Percentiles rank a stretch among this genome's conserved stretches.
Conservation (phyloP, 805 yeast genomes). For the Deakozyma indianensis region DNA sequence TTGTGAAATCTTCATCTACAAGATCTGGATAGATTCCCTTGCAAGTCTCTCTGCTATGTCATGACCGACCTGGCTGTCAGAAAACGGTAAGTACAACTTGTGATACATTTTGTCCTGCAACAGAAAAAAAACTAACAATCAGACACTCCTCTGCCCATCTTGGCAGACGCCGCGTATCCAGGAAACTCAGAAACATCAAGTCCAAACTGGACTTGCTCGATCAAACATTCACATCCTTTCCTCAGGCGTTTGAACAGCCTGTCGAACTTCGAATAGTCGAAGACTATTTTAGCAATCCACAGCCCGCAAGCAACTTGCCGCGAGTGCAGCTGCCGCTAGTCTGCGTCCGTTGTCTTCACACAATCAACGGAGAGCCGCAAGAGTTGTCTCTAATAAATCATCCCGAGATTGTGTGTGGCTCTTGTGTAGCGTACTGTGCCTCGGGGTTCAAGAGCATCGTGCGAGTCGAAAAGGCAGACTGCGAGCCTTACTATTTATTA, state of each 20-base stretch:
- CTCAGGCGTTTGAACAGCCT: conserved; percentile 9
- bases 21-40: too few relatives aligned
- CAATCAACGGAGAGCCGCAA: background rate
- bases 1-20: too few relatives aligned
- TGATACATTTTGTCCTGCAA: too few relatives aligned
- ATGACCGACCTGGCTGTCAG: background rate
- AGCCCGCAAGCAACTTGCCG: conserved; percentile 7
- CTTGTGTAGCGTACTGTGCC: background rate
- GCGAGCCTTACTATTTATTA: background rate
- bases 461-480: background rate
- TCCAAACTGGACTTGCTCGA: conserved; percentile 28
- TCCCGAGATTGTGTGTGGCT: background rate
- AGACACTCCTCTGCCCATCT: background rate
- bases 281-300: conserved; percentile 13
- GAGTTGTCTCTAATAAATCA: background rate
- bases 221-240: conserved; percentile 24
- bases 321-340: background rate
- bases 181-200: conserved; percentile 6
- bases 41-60: background rate
- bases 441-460: background rate
- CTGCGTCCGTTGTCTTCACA: background rate
- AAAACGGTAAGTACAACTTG: background rate
- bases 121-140: too few relatives aligned
- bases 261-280: conserved; percentile 11
- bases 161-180: background rate